Evolutionary conservation across 345 rosid species (phyloP).

Genomic region (Aquilaria sinensis): DNA sequence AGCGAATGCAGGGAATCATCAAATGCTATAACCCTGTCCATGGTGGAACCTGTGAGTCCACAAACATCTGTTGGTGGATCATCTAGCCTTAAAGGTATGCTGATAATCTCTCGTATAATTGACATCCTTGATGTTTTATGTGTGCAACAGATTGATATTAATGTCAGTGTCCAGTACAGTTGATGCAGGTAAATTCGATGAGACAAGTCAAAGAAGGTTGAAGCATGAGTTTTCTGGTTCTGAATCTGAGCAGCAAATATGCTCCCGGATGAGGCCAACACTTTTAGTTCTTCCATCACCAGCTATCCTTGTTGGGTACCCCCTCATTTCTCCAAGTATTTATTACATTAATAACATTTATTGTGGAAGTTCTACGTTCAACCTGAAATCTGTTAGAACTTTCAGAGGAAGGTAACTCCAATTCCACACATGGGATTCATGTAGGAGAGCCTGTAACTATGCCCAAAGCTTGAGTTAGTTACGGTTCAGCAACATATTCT

Average conservation of each 20-base stretch:
- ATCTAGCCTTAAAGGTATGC: slow-evolving; percentile 48
- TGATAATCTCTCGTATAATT: slow-evolving; percentile 1
- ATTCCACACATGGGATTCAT: too few species aligned
- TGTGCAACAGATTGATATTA: slow-evolving; percentile 14
- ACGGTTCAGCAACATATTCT: too few species aligned
- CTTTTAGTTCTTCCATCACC: slow-evolving; percentile 88
- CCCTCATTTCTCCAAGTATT: not conserved
- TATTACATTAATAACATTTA: too few species aligned
- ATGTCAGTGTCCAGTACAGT: slow-evolving; percentile 28
- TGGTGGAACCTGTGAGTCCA: slow-evolving; percentile 60
- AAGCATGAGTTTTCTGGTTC: slow-evolving; percentile 56
- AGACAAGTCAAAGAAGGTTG: slow-evolving; percentile 53
- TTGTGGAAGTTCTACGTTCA: not conserved
- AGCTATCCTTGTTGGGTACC: slow-evolving; percentile 93
- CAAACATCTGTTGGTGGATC: slow-evolving; percentile 48
- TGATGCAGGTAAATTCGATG: slow-evolving; percentile 73
- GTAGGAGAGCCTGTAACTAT: too few species aligned
- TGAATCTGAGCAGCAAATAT: slow-evolving; percentile 54
- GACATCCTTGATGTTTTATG: slow-evolving; percentile 8
- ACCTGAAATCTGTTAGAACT: too few species aligned
- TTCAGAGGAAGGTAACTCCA: too few species aligned
- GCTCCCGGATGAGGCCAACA: slow-evolving; percentile 54
- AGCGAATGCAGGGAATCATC: slow-evolving; percentile 70
- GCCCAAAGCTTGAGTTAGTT: too few species aligned
- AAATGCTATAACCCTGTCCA: slow-evolving; percentile 31